Base-by-base conservation (phyloP, 1,284 basidiomycete species). In the Apiotrichum gracile region DNA sequence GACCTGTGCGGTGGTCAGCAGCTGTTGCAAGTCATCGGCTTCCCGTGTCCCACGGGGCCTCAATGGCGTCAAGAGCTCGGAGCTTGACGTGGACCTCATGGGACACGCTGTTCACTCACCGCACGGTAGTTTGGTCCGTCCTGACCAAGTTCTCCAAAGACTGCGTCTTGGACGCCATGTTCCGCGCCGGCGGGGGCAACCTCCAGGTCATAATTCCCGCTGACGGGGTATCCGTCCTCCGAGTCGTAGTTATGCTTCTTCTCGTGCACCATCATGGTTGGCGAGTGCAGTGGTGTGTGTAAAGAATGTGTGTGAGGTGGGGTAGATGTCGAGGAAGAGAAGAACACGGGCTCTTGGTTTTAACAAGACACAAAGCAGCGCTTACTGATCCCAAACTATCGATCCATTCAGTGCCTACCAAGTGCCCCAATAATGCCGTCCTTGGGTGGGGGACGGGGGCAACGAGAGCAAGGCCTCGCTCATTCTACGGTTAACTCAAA, bases 81-180 rank as follows among this genome's bases (percentile, higher is more conserved):
- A 41, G 24, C 39, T 41, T 41, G 39, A 21, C 19, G 9, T 21
- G 5, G 13, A 31, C 26, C 27, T 12, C 2, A 46, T 21, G 39
- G 39, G 16, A 39, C 38, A 24, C 10, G 40, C 5, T 7, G 10
- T 3, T 13, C n/a, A 49, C 57, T 51, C 21, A 64, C 62, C 35
- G 55, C 55, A 14, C 62, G 55, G 45, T 64, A 66, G 51, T 65
- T 63, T 16, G 62, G 64, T 34, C 61, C 62, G 21, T 53, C 49
- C 24, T 54, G 54, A 9, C 40, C 48, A 27, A 62, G 54, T 14
- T 60, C 61, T 21, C 64, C 62, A 46, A 66, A 66, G 27, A 66
- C 64, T 44, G 63, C 64, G 47, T 65, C 61, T 5, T 40, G 27
- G 14, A 51, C 24, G 22, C 19, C 39, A 19, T 33, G 25, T 2